Evolutionary conservation across 768 basidiomycete species (phyloP).

Genomic region (Kwoniella shandongensis): DNA sequence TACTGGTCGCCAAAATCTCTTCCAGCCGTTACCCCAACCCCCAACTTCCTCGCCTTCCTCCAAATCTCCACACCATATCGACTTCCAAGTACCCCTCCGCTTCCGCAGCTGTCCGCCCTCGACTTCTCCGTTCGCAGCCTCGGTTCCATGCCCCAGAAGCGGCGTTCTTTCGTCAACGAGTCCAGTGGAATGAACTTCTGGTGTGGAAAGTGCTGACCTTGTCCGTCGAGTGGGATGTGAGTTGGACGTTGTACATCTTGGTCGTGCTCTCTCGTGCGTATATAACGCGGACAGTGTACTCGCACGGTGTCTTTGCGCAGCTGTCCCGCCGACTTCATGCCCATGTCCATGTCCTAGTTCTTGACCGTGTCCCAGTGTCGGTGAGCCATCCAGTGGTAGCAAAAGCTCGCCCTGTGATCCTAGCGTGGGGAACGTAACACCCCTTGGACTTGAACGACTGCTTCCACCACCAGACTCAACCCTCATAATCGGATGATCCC

Average conservation of each 20-base stretch:
- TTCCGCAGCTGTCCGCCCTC: not conserved
- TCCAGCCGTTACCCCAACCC: slow-evolving; percentile 30
- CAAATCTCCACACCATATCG: slow-evolving; percentile 42
- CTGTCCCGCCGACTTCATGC: not conserved
- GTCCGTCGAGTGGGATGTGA: slow-evolving; percentile 3
- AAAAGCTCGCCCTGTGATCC: not conserved
- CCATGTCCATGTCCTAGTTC: not conserved
- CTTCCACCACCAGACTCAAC: not conserved
- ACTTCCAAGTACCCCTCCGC: slow-evolving; percentile 25
- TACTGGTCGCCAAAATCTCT: slow-evolving; percentile 42
- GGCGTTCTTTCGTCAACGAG: slow-evolving; percentile 29
- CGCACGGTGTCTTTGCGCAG: slow-evolving; percentile 17
- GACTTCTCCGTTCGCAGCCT: not conserved
- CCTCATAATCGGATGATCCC: not conserved
- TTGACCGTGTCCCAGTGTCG: not conserved
- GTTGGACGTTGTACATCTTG: slow-evolving; percentile 13
- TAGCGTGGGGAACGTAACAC: not conserved
- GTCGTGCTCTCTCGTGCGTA: slow-evolving; percentile 1
- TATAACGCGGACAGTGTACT: slow-evolving; percentile 28
- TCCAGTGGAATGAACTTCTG: not conserved
- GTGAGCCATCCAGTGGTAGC: not conserved
- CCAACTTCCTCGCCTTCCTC: slow-evolving; percentile 25
- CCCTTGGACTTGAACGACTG: not conserved
- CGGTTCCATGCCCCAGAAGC: slow-evolving; percentile 9
- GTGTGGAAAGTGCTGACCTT: slow-evolving; percentile 15